Percentiles rank a stretch among this genome's conserved stretches.
phyloP scores from a whole-genome alignment of 768 basidiomycete genomes.

The Termitomyces sp. region DNA sequence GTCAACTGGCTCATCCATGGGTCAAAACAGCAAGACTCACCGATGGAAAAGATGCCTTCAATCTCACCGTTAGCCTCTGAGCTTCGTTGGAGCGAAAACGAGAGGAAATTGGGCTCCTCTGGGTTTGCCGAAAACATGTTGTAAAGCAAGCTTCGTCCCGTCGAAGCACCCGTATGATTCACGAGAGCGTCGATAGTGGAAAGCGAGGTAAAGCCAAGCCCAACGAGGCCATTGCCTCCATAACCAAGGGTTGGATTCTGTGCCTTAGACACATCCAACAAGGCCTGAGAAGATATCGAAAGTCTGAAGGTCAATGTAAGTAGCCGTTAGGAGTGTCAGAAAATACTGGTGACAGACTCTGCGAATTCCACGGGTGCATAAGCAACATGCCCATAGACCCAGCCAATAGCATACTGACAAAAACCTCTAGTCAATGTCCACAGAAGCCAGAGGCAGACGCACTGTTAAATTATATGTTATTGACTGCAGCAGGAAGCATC shows the following conservation, averaged over 20 bases:
- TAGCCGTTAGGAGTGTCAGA: background rate
- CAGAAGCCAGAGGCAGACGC: constrained; percentile 14
- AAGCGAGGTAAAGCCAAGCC: constrained; percentile 73
- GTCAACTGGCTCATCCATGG: background rate
- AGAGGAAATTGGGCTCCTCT: constrained; percentile 71
- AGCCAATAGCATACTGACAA: constrained; percentile 73
- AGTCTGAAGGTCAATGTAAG: constrained; percentile 36
- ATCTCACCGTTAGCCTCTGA: constrained; percentile 47
- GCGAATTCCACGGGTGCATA: constrained; percentile 65
- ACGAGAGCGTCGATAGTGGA: constrained; percentile 64
- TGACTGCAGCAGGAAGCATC: constrained; percentile 24
- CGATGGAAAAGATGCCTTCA: constrained; percentile 68
- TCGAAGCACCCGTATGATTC: constrained; percentile 48
- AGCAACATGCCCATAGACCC: constrained; percentile 61
- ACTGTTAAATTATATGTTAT: constrained; percentile 60
- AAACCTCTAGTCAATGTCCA: background rate
- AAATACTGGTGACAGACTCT: constrained; percentile 37
- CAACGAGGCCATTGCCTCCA: constrained; percentile 66
- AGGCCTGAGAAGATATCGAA: constrained; percentile 62
- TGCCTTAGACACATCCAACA: constrained; percentile 57
- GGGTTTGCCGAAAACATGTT: constrained; percentile 71
- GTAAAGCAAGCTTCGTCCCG: constrained; percentile 67
- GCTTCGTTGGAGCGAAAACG: constrained; percentile 65
- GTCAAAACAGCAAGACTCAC: constrained; percentile 26
- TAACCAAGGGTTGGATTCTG: constrained; percentile 69